Evolutionary conservation across 108 stramenopile species (phyloP).

Genomic region (Pseudonitzschia pungens): DNA sequence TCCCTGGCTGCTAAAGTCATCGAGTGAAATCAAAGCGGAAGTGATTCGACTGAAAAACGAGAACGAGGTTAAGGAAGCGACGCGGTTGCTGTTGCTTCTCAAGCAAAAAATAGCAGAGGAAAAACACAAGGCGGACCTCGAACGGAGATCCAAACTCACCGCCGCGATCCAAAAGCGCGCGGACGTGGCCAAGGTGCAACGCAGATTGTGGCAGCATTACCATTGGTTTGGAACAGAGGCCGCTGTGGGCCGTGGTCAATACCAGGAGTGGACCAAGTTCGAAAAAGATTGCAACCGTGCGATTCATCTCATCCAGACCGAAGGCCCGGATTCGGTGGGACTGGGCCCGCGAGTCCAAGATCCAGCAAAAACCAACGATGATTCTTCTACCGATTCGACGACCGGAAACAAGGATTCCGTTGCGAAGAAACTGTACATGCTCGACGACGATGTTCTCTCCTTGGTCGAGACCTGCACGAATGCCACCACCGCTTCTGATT

Average conservation of each 20-base stretch:
- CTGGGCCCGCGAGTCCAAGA: constrained; percentile 2
- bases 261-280: constrained; percentile 20
- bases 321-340: constrained; percentile 8
- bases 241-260: constrained; percentile 10
- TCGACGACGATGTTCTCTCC: constrained; percentile 5
- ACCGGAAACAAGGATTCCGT: not conserved
- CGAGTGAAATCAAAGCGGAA: constrained; percentile 30
- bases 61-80: constrained; percentile 31
- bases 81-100: constrained; percentile 26
- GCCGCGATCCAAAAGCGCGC: constrained; percentile 25
- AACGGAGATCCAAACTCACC: constrained; percentile 13
- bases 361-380: no score
- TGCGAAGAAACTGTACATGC: constrained; percentile 10
- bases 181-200: constrained; percentile 9
- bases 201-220: constrained; percentile 17
- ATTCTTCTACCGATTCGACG: not conserved
- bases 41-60: constrained; percentile 32
- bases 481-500: not conserved
- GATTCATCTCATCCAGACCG: not conserved
- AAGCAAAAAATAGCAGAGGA: constrained; percentile 36
- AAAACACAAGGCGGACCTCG: constrained; percentile 18
- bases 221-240: constrained; percentile 13
- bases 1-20: constrained; percentile 24
- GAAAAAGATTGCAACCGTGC: constrained; percentile 14
- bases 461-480: constrained; percentile 19